Percentiles rank a stretch among this genome's conserved stretches.
These are phyloP conservation scores for Solanum dulcamara DNA, from an alignment of 257 asterid genomes.

Conservation along the genomic window DNA sequence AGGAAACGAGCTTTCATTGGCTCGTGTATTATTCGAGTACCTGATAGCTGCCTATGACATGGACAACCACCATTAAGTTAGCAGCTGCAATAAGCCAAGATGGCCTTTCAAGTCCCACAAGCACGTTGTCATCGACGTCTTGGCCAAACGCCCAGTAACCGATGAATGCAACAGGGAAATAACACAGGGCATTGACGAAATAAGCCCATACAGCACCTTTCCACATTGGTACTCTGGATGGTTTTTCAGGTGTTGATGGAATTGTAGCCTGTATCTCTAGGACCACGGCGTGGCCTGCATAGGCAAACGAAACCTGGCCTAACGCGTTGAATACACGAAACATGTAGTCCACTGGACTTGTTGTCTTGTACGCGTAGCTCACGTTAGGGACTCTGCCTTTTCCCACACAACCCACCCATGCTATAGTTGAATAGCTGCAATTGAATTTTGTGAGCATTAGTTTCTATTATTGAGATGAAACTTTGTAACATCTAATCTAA, in stretches of 20 bases:
- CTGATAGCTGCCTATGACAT: constrained; percentile 93
- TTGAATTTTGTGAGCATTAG: not conserved
- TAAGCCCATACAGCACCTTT: constrained; percentile 82
- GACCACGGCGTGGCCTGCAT: constrained; percentile 81
- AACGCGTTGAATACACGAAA: constrained; percentile 65
- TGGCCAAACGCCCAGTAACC: constrained; percentile 89
- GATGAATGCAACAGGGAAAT: constrained; percentile 69
- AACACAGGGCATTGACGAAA: constrained; percentile 60
- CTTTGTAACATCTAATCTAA: not conserved
- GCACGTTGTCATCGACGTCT: constrained; percentile 62
- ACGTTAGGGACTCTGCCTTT: constrained; percentile 51
- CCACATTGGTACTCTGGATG: constrained; percentile 82
- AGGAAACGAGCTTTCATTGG: not conserved
- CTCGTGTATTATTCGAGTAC: constrained; percentile 10
- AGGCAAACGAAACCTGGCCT: constrained; percentile 80
- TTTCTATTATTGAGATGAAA: not conserved
- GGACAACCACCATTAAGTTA: constrained; percentile 75
- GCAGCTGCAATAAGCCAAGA: constrained; percentile 90
- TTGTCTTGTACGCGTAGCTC: constrained; percentile 55
- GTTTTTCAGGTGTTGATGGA: constrained; percentile 83
- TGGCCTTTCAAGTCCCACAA: constrained; percentile 64
- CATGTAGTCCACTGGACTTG: constrained; percentile 41
- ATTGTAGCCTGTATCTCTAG: constrained; percentile 86
- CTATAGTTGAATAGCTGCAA: constrained; percentile 72
- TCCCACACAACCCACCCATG: constrained; percentile 64